Base-by-base conservation (phyloP, 805 yeast genomes). In the Kodamaea leandrae region DNA sequence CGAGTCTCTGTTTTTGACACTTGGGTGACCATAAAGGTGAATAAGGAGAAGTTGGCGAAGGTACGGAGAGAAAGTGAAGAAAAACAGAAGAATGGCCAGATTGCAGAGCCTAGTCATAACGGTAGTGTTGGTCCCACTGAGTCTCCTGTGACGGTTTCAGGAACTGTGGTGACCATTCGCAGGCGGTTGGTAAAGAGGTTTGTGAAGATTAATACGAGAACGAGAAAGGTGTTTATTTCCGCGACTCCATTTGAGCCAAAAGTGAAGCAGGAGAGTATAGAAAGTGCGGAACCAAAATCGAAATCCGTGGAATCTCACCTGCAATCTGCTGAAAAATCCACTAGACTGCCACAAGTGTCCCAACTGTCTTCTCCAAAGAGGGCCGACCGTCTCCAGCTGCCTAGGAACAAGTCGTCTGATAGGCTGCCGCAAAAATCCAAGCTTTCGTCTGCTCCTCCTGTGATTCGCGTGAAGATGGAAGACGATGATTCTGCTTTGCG, bases 151-250 rank as follows among this genome's bases (percentile, higher is more conserved):
- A 7, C 33, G 16, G 33, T 30, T 12, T 4, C 10, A 14, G 33
- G 33, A 4, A 30, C 33, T 16, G 13, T 30, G 20, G 21, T 30
- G n/a, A 30, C 33, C 9, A 30, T 30, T 4, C 5, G 19, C 4
- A 16, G 16, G 15, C 32, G 32, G 6, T 18, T 60, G 1, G 48
- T 24, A 63, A 71, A 18, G 40, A 56, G 79, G 48, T 74, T 63
- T 46, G 73, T 76, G 25, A 72, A 59, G 45, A 68, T 77, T 6
- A 52, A 61, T 2, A 52, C 60, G 1, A 54, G 50, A 3, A 52
- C 56, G n/a, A 66, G 60, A 44, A 64, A 54, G 29, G 59, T 74
- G 1, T 51, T 58, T 12, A 48, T 70, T 1, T 76, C 80, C 0
- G 63, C 74, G 2, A 62, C 58, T 3, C 78, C 80, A 5, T 66